Evolutionary conservation across 768 basidiomycete genomes (phyloP).

Genomic region (Lactifluus piperatus): DNA sequence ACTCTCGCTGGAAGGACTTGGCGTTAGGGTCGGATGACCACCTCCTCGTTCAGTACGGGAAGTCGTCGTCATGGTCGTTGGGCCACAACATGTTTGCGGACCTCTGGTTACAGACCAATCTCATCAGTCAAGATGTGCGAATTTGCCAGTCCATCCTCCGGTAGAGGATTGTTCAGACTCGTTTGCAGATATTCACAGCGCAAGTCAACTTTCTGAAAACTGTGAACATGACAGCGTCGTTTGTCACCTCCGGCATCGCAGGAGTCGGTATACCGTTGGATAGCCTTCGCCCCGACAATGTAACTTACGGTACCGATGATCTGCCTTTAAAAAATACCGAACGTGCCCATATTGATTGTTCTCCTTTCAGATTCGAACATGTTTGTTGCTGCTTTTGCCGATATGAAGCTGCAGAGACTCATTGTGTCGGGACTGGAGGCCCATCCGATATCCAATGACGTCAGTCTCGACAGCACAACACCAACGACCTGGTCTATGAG

Average conservation of each 20-base stretch:
- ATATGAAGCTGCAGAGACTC: not conserved
- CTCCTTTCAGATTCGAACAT: constrained; percentile 12
- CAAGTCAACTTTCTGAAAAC: constrained; percentile 11
- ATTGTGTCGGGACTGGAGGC: not conserved
- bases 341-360: not conserved
- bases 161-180: not conserved
- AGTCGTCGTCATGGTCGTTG: constrained; percentile 13
- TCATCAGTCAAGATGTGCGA: constrained; percentile 10
- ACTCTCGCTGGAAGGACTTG: constrained; percentile 1
- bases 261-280: constrained; percentile 12
- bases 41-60: constrained; percentile 5
- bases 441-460: not conserved
- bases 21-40: constrained; percentile 11
- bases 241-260: not conserved
- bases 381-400: constrained; percentile 8
- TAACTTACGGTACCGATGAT: constrained; percentile 3
- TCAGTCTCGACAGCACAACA: not conserved
- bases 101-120: constrained; percentile 9
- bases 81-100: constrained; percentile 18
- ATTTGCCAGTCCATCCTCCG: too few relatives aligned
- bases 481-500: not conserved
- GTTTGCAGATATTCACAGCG: constrained; percentile 1
- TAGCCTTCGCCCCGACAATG: constrained; percentile 2
- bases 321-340: not conserved
- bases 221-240: not conserved